Percentiles rank a stretch among this genome's conserved stretches.
These are phyloP conservation scores for Pythium diclinum DNA, from an alignment of 352 stramenopile species.

Conservation along the genomic window DNA sequence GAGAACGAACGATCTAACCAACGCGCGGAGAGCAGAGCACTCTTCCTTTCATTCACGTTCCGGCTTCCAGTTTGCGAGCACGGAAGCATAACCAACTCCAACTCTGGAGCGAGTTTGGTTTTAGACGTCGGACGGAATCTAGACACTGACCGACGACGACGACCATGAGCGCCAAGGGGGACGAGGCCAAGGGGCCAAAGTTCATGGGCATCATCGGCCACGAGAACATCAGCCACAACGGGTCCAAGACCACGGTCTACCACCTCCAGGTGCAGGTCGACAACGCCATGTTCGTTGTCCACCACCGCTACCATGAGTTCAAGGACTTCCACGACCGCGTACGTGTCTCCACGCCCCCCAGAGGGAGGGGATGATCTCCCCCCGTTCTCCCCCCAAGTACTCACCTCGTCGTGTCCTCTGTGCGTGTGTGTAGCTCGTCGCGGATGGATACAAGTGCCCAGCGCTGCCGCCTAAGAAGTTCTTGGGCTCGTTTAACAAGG, in stretches of 20 bases:
- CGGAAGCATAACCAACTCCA: not conserved
- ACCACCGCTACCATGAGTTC: slow-evolving; percentile 86
- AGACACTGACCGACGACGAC: not conserved
- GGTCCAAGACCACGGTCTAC: slow-evolving; percentile 86
- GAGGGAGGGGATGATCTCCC: not conserved
- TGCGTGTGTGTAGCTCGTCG: slow-evolving; percentile 42
- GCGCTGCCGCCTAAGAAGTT: slow-evolving; percentile 88
- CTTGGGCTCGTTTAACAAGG: slow-evolving; percentile 85
- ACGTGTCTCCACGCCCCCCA: slow-evolving; percentile 3
- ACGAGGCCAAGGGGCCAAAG: slow-evolving; percentile 57
- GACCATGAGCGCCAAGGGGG: slow-evolving; percentile 39
- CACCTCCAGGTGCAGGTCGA: slow-evolving; percentile 78
- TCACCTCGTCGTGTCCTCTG: not conserved
- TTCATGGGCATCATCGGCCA: slow-evolving; percentile 87
- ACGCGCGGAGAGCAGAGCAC: not conserved
- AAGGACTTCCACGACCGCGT: slow-evolving; percentile 88
- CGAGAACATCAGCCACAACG: slow-evolving; percentile 84
- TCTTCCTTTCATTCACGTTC: not conserved
- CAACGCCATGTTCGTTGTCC: slow-evolving; percentile 74
- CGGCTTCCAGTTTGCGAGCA: not conserved
- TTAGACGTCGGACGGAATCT: slow-evolving; percentile 11
- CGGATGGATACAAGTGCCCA: slow-evolving; percentile 73
- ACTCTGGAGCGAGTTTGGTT: not conserved
- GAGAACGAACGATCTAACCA: not conserved
- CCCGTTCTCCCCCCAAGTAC: not conserved